These are phyloP conservation scores for Stevia rebaudiana DNA, from an alignment of 140 eudicot species.

Conservation along the genomic window DNA sequence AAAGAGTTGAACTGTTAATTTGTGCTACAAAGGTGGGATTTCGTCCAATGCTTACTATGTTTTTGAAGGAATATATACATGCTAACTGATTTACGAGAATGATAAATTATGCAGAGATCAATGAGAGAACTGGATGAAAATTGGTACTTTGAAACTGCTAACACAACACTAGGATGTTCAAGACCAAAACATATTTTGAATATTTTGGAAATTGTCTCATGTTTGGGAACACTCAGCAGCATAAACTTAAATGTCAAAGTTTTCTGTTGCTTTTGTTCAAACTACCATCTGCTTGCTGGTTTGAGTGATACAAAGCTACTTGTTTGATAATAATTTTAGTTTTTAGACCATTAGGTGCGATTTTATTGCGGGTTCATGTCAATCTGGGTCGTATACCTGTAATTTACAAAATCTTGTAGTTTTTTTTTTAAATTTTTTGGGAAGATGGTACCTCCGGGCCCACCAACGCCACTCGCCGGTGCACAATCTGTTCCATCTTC, in stretches of 20 bases:
- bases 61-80: not conserved
- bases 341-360: conserved; percentile 10
- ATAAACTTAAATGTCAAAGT: conserved; percentile 25
- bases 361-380: conserved; percentile 27
- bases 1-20: not conserved
- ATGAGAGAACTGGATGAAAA: conserved; percentile 26
- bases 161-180: conserved; percentile 42
- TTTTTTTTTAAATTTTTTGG: conserved; percentile 8
- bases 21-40: not conserved
- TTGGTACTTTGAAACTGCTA: conserved; percentile 26
- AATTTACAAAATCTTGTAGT: conserved; percentile 16
- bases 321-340: conserved; percentile 15
- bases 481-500: conserved; percentile 76
- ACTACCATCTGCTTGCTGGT: conserved; percentile 23
- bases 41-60: not conserved
- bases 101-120: conserved; percentile 31
- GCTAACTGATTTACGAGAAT: conserved; percentile 14
- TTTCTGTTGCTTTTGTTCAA: conserved; percentile 21
- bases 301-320: conserved; percentile 13
- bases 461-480: conserved; percentile 84
- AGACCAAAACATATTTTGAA: conserved; percentile 23
- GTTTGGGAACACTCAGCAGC: conserved; percentile 24
- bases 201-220: conserved; percentile 20
- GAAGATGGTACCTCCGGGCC: conserved; percentile 94
- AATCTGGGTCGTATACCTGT: conserved; percentile 15